Conservation (phyloP, 2,329 filamentous ascomycete genomes). For the Aspergillus tanneri region DNA sequence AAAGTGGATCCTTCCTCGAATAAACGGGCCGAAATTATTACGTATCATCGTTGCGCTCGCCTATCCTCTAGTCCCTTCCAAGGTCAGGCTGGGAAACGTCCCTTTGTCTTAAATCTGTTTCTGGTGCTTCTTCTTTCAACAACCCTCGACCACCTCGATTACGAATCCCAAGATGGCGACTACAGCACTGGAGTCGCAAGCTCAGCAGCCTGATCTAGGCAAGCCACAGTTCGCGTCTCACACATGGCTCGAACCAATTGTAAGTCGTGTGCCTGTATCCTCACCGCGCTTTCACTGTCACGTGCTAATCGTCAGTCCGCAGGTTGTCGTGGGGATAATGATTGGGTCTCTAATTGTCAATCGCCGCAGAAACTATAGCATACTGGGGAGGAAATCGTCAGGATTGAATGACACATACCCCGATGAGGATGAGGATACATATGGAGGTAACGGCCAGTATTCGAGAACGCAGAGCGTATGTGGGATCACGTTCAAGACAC, state of each 20-base stretch:
- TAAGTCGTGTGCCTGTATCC: conserved; percentile 19
- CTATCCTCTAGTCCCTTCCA: background rate
- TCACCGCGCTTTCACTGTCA: background rate
- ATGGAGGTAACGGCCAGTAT: conserved; percentile 31
- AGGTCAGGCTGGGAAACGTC: background rate
- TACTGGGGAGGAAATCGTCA: conserved; percentile 32
- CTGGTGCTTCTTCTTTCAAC: background rate
- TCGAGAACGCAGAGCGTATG: conserved; percentile 29
- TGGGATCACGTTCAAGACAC: conserved; percentile 53
- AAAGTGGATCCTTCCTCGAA: background rate
- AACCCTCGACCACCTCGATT: background rate
- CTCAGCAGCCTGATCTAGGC: conserved; percentile 29
- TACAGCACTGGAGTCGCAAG: conserved; percentile 6
- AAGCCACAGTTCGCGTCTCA: conserved; percentile 39
- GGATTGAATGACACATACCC: conserved; percentile 4
- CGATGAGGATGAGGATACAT: conserved; percentile 45
- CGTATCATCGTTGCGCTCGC: background rate
- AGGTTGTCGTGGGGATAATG: conserved; percentile 54
- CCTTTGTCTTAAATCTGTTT: background rate
- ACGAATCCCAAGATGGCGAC: background rate
- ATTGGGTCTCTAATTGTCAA: conserved; percentile 51
- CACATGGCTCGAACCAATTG: conserved; percentile 37
- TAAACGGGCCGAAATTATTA: background rate
- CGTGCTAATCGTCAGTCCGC: background rate
- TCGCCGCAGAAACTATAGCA: conserved; percentile 45